A percentile compares a stretch with the other conserved stretches of the same genome.
These are phyloP conservation scores for Lophiostoma macrostomum DNA, from an alignment of 495 filamentous ascomycete genomes.

Conservation along the genomic window DNA sequence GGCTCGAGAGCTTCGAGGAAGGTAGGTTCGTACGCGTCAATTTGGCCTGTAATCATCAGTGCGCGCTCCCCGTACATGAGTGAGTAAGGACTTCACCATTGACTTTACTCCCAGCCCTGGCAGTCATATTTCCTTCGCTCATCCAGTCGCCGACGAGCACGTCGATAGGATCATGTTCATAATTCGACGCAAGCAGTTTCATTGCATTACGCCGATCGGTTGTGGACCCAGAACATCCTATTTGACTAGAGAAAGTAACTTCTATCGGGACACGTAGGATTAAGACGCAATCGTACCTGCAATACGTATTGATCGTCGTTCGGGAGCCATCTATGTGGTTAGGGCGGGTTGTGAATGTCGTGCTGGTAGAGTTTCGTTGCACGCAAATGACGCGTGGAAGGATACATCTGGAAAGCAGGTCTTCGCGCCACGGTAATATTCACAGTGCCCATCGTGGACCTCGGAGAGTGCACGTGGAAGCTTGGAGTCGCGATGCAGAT, in stretches of 20 bases:
- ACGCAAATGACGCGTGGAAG: too few species aligned
- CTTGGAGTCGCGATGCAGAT: background rate
- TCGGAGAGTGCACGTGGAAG: background rate
- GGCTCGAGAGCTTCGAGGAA: slow-evolving; percentile 55
- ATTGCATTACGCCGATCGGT: slow-evolving; percentile 58
- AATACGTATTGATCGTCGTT: slow-evolving; percentile 33
- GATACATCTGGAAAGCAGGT: too few species aligned
- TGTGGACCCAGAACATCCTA: slow-evolving; percentile 51
- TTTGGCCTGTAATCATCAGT: slow-evolving; percentile 15
- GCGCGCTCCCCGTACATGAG: background rate
- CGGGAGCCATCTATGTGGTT: too few species aligned
- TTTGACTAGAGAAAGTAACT: background rate
- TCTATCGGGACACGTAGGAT: background rate
- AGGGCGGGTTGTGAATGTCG: too few species aligned
- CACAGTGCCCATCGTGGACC: background rate
- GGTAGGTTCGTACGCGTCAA: slow-evolving; percentile 50
- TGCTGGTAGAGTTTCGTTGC: too few species aligned
- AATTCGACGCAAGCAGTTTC: slow-evolving; percentile 49
- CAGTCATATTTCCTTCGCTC: slow-evolving; percentile 56
- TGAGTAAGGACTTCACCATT: slow-evolving; percentile 24
- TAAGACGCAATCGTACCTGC: slow-evolving; percentile 21
- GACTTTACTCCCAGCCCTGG: slow-evolving; percentile 45
- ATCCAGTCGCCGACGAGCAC: slow-evolving; percentile 59
- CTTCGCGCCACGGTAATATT: background rate
- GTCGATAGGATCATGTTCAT: slow-evolving; percentile 52